Percentiles rank a stretch among this genome's conserved stretches.
These are phyloP conservation scores for Tilletia caries DNA, from an alignment of 1,284 basidiomycete genomes.

Conservation along the genomic window DNA sequence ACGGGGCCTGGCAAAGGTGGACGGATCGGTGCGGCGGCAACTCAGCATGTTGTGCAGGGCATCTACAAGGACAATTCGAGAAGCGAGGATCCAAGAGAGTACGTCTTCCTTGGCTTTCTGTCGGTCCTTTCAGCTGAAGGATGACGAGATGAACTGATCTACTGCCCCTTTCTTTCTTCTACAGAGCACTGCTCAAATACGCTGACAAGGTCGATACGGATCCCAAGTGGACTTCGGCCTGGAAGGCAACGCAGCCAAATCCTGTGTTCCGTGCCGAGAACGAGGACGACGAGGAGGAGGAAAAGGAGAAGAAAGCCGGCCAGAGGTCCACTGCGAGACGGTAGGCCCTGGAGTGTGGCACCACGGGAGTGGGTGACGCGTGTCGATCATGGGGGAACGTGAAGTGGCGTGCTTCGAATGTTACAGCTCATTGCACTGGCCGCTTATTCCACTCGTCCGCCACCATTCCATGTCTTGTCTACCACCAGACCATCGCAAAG, in stretches of 20 bases:
- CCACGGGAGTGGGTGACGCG: too few species aligned
- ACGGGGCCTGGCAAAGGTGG: slow-evolving; percentile 87
- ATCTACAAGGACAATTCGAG: slow-evolving; percentile 61
- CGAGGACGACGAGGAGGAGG: slow-evolving; percentile 21
- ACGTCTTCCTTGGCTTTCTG: not conserved
- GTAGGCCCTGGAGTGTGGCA: too few species aligned
- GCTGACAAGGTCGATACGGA: slow-evolving; percentile 72
- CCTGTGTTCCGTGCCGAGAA: slow-evolving; percentile 27
- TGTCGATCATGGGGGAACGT: too few species aligned
- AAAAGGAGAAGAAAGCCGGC: not conserved
- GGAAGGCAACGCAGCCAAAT: slow-evolving; percentile 54
- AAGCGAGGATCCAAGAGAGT: slow-evolving; percentile 73
- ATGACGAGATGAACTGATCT: not conserved
- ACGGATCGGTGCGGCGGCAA: slow-evolving; percentile 87
- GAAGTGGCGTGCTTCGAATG: too few species aligned
- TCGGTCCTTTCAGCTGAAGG: not conserved
- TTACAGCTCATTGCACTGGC: too few species aligned
- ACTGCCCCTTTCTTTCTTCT: not conserved
- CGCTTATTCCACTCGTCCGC: too few species aligned
- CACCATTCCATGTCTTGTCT: too few species aligned
- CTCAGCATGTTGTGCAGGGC: slow-evolving; percentile 88
- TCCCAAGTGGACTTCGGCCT: slow-evolving; percentile 76
- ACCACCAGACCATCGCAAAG: too few species aligned
- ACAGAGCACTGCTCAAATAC: slow-evolving; percentile 79
- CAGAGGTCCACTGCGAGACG: too few species aligned